Conservation (phyloP, 108 stramenopile genomes). For the Aureococcus anophagefferens region DNA sequence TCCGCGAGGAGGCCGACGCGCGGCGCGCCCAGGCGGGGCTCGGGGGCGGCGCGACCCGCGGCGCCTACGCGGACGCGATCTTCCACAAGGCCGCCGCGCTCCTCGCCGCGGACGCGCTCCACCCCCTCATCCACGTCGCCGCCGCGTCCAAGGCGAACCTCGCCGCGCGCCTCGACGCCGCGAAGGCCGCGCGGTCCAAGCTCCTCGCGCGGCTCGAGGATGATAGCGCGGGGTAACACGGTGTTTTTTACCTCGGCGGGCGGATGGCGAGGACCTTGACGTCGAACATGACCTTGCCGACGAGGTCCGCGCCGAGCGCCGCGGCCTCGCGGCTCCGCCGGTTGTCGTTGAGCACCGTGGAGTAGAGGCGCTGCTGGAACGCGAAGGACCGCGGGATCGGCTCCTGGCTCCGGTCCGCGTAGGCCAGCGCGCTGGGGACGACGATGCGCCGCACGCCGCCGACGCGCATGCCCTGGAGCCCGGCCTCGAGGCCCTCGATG, state of each 20-base stretch:
- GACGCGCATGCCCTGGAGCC: background rate
- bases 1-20: background rate
- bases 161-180: too few species aligned
- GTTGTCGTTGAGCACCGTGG: background rate
- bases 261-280: background rate
- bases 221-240: too few species aligned
- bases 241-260: background rate
- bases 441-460: background rate
- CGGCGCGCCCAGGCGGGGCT: background rate
- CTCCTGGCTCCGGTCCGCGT: background rate
- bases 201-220: too few species aligned
- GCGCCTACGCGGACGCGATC: background rate
- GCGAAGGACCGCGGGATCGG: background rate
- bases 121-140: background rate
- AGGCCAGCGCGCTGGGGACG: background rate
- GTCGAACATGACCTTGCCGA: background rate
- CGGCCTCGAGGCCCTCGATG: background rate
- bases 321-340: background rate
- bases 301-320: background rate
- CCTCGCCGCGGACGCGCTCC: background rate
- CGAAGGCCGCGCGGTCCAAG: too few species aligned
- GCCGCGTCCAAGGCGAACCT: background rate
- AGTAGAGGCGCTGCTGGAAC: background rate
- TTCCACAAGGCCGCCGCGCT: background rate
- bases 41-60: background rate